Evolutionary conservation across 2,329 filamentous ascomycete species (phyloP), one percentile per base, ranked within the genome.

Genomic region (Claviceps sp.): DNA sequence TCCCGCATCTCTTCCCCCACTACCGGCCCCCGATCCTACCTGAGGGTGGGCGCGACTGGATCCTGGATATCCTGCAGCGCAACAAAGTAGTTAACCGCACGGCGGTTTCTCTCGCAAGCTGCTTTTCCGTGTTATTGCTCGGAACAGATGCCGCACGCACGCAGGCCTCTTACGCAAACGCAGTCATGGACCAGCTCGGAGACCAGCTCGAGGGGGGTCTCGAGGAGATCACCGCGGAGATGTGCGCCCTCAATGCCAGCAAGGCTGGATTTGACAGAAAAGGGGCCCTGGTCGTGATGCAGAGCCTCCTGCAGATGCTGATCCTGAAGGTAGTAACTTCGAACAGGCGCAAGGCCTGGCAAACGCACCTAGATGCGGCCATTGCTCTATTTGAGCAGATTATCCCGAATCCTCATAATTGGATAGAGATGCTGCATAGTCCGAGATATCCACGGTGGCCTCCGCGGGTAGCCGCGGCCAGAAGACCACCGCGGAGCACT

Each of bases 1-100:
- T 83, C 55, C 79, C 81, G 1, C 78, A 81, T 56, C 65, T 83
- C 1, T 83, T 79, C 59, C 81, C 81, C 2, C 78, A 82, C 60
- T 84, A 83, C 62, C 72, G 72, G 2, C 80, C 81, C 1, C 68
- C 70, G 2, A 60, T 80, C 5, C 67, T 77, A 3, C 18, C 18
- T 18, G 68, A 76, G 52, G 75, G 77, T n/a, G 80, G 79, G 14
- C 72, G 76, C 48, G 73, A 75, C 26, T 84, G 80, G 81, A 68
- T 84, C 30, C 65, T 84, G 38, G 72, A 76, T 34, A 66, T 79
- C 43, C 67, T 83, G 9, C 70, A 77, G 52, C 73, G 71, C 54
- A 81, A 79, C 63, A 77, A 74, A 55, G 70, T 77, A 1, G 68
- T 82, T 20, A 80, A 76, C 62, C 77, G 82, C 61, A 75, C 76